Evolutionary conservation across 177 flowering plant genomes (phyloP).

Genomic region (Vitis hybrid): DNA sequence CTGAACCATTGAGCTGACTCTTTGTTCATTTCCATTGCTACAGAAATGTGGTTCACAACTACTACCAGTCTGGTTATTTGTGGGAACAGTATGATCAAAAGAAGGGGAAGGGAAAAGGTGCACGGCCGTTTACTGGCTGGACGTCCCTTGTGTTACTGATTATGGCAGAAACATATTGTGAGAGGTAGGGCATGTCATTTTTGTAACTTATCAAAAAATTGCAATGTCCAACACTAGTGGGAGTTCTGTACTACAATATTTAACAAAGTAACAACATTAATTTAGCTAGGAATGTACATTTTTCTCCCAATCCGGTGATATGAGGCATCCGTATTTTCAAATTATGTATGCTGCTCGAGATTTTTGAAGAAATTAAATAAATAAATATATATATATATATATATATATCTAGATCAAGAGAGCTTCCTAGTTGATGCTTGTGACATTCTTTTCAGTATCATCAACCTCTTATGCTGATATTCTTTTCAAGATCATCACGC

Average conservation of each 20-base stretch:
- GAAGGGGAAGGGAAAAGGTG: conserved; percentile 85
- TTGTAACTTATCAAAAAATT: not conserved
- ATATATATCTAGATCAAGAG: too few species aligned
- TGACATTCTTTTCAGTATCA: too few species aligned
- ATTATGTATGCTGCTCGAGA: too few species aligned
- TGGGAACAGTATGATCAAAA: conserved; percentile 97
- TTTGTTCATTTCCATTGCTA: conserved; percentile 8
- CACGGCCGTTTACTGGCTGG: conserved; percentile 90
- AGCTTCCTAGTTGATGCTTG: too few species aligned
- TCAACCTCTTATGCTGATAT: too few species aligned
- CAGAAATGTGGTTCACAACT: conserved; percentile 81
- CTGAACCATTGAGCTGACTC: not conserved
- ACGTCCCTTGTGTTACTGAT: conserved; percentile 79
- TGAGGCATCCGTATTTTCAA: too few species aligned
- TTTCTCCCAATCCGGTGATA: too few species aligned
- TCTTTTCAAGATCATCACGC: too few species aligned
- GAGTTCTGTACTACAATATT: not conserved
- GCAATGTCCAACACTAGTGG: too few species aligned
- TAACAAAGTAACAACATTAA: not conserved
- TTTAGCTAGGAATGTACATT: too few species aligned
- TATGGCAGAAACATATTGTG: conserved; percentile 72
- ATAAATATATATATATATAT: too few species aligned
- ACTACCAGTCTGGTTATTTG: conserved; percentile 65
- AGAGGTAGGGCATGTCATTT: conserved; percentile 11
- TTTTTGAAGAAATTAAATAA: too few species aligned